Evolutionary conservation across 176 grass and related monocot genomes (phyloP).

Genomic region (Triticum timopheevii): DNA sequence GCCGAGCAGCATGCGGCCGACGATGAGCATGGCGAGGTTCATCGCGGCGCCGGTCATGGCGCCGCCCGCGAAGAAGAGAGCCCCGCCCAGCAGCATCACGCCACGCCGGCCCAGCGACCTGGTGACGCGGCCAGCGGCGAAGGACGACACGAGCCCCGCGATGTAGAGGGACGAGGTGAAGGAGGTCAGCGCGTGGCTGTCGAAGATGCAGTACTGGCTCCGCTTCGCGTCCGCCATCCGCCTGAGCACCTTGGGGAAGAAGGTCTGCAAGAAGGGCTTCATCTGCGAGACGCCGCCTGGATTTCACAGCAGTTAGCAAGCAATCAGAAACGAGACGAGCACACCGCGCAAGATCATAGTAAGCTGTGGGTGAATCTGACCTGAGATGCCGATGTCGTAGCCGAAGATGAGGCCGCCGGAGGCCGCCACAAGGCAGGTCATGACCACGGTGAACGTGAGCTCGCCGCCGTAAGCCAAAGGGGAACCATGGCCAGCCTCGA

Average conservation of each 20-base stretch:
- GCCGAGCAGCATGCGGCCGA: not conserved
- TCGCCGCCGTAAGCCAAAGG: not conserved
- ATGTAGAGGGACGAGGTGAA: conserved; percentile 77
- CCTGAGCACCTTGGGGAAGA: conserved; percentile 55
- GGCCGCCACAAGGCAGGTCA: conserved; percentile 67
- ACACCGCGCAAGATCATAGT: not conserved
- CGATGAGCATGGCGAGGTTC: conserved; percentile 22
- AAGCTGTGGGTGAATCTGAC: not conserved
- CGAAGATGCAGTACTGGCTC: conserved; percentile 58
- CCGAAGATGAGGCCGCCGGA: conserved; percentile 71
- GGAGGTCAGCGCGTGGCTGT: conserved; percentile 58
- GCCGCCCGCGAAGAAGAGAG: not conserved
- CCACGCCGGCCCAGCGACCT: conserved; percentile 51
- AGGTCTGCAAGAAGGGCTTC: not conserved
- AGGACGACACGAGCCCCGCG: conserved; percentile 50
- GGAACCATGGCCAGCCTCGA: not conserved
- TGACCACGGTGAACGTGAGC: not conserved
- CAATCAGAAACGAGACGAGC: not conserved
- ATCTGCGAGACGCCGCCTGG: not conserved
- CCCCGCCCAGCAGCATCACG: conserved; percentile 40
- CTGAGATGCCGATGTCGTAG: conserved; percentile 78
- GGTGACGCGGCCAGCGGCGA: conserved; percentile 53
- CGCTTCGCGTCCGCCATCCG: conserved; percentile 38
- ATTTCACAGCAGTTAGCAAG: not conserved
- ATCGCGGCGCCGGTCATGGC: conserved; percentile 1